Base-by-base conservation (phyloP, 371 early-diverging fungal species). In the Synchytrium microbalum region DNA sequence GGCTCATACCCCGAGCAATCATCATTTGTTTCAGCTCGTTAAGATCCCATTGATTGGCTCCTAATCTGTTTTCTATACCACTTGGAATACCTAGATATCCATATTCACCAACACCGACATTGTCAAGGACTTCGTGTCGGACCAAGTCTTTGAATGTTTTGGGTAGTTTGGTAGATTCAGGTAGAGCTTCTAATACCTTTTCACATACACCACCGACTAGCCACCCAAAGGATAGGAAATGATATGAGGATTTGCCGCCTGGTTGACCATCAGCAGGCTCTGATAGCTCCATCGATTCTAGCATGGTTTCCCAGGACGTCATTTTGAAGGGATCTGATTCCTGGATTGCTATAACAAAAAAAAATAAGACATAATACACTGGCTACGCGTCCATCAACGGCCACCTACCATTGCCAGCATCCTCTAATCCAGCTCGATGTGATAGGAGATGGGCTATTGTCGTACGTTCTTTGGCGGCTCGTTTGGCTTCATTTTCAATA, bases 181-280 rank as follows among this genome's bases (percentile, higher is more conserved):
- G 14, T 14, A 51, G 13, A 51, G 51, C 51, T 5, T 24, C 63
- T 8, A 38, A 30, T 8, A 67, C 61, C 63, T 67, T 69, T 33
- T 69, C 61, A 2, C 57, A 61, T 24, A 69, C 33, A n/a, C 67
- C 69, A 25, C 69, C 72, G 16, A 69, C 69, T 5, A 72, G 67
- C 67, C 69, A 69, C 2, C 69, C 72, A 58, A 67, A 72, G 16
- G 64, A 62, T 19, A 72, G 27, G 25, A 32, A 28, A 27, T 72
- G 72, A 51, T 72, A 72, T 2, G 28, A 29, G 26, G 30, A 52
- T n/a, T 5, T 27, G 8, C 31, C 53, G 2, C 67, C 72, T 2
- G 66, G 69, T 1, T 68, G 72, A 19, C 13, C 58, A 16, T 63
- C 13, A 13, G 16, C 57, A 13, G 57, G 26, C 13, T 16, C 13